A percentile compares a stretch with the other conserved stretches of the same genome.
Evolutionary conservation across 805 yeast genomes (phyloP).

Genomic region (Pichia membranifaciens): DNA sequence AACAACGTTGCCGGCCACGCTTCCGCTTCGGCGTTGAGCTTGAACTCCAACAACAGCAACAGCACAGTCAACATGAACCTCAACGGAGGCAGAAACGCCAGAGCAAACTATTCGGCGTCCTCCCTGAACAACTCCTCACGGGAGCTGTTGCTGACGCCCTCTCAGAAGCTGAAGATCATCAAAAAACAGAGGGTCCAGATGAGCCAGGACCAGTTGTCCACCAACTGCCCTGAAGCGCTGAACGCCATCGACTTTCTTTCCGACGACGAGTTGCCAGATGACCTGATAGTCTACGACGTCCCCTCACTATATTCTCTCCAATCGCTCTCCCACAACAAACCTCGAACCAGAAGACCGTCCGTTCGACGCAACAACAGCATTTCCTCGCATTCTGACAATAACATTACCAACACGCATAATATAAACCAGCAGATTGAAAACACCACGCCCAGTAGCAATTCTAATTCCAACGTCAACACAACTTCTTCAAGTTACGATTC

Average conservation of each 20-base stretch:
- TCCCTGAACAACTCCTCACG: constrained; percentile 8
- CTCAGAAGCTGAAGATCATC: constrained; percentile 24
- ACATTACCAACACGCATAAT: constrained; percentile 10
- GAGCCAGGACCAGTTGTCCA: constrained; percentile 8
- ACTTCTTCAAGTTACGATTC: background rate
- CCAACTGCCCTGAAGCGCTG: constrained; percentile 13
- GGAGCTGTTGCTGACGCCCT: constrained; percentile 21
- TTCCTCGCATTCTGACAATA: background rate
- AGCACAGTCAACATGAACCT: too few species aligned
- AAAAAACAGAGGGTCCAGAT: constrained; percentile 14
- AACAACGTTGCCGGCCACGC: background rate
- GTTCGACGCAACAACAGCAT: constrained; percentile 11
- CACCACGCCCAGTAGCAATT: background rate
- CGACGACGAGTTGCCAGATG: constrained; percentile 51
- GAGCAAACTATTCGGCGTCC: constrained; percentile 4
- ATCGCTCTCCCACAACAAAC: constrained; percentile 28
- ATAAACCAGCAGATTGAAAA: constrained; percentile 9
- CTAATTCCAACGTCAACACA: background rate
- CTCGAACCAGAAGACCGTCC: constrained; percentile 7
- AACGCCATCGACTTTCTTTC: constrained; percentile 35
- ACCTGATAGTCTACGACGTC: constrained; percentile 53
- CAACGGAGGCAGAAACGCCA: background rate
- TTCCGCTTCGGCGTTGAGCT: background rate
- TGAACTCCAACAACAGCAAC: too few species aligned
- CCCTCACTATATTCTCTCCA: constrained; percentile 55